phyloP scores from a whole-genome alignment of 2,329 filamentous ascomycete species.

The Fusarium zealandicum region DNA sequence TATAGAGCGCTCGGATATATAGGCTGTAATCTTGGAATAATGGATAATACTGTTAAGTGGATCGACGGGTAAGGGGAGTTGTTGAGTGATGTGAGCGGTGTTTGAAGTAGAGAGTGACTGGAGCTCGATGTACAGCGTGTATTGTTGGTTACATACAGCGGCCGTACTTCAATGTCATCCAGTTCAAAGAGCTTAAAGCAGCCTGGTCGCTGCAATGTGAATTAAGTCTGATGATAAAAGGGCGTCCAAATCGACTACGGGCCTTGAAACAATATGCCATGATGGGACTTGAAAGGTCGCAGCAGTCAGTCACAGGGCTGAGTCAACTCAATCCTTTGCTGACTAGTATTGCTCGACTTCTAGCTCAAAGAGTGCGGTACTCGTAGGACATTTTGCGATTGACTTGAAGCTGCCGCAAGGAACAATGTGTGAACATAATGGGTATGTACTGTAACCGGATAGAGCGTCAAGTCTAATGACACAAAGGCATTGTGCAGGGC shows the following conservation, averaged over 20 bases:
- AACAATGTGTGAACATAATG: no score
- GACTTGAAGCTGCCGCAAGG: no score
- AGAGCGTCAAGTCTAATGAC: neutral
- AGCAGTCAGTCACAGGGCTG: no score
- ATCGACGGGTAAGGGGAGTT: no score
- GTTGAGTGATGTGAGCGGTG: no score
- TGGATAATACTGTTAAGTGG: neutral
- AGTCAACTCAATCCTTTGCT: no score
- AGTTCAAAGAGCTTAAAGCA: neutral
- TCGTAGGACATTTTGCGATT: no score
- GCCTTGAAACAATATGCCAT: neutral
- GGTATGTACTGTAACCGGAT: no score
- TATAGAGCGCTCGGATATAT: constrained; percentile 36
- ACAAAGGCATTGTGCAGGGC: neutral
- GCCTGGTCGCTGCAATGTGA: neutral
- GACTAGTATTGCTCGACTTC: no score
- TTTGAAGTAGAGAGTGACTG: no score
- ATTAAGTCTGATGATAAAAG: neutral
- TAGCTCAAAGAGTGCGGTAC: no score
- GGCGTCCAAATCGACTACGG: neutral
- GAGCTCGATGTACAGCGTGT: neutral
- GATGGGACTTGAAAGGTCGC: no score
- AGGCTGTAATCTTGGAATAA: neutral
- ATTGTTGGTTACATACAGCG: neutral
- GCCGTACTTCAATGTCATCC: neutral